Evolutionary conservation across 192 early-diverging fungal genomes (phyloP).

Genomic region (Coemansia sp.): DNA sequence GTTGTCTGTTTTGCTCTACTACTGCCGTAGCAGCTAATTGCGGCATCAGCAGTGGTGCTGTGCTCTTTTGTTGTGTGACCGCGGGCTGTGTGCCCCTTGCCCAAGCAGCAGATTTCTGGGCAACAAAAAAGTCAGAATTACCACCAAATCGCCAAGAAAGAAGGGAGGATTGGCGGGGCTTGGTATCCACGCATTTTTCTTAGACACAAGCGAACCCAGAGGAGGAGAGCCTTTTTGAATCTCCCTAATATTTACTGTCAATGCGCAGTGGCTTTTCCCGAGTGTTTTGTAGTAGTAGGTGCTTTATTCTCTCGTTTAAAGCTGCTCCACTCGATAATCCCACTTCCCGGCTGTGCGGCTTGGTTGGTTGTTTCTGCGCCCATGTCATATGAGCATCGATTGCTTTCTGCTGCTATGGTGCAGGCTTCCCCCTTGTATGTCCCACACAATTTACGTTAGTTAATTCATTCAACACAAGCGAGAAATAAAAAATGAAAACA

Average conservation of each 20-base stretch:
- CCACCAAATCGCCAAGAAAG: background rate
- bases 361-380: background rate
- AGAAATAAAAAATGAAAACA: background rate
- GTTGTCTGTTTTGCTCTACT: background rate
- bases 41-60: background rate
- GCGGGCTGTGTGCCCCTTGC: background rate
- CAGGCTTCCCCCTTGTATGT: no score
- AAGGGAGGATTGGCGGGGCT: background rate
- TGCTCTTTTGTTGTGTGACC: background rate
- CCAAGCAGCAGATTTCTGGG: background rate
- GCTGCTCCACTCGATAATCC: slow-evolving; percentile 6
- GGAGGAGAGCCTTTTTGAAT: background rate
- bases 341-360: background rate
- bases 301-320: background rate
- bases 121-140: background rate
- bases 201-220: background rate
- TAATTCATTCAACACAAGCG: background rate
- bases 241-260: slow-evolving; percentile 1
- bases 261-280: slow-evolving; percentile 6
- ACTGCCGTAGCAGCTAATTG: background rate
- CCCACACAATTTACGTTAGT: background rate
- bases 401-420: no score
- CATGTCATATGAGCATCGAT: background rate
- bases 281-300: slow-evolving; percentile 1
- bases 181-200: background rate